Base-by-base conservation (phyloP, 1,284 basidiomycete species). In the Ceratorhiza oryzae-sativae region DNA sequence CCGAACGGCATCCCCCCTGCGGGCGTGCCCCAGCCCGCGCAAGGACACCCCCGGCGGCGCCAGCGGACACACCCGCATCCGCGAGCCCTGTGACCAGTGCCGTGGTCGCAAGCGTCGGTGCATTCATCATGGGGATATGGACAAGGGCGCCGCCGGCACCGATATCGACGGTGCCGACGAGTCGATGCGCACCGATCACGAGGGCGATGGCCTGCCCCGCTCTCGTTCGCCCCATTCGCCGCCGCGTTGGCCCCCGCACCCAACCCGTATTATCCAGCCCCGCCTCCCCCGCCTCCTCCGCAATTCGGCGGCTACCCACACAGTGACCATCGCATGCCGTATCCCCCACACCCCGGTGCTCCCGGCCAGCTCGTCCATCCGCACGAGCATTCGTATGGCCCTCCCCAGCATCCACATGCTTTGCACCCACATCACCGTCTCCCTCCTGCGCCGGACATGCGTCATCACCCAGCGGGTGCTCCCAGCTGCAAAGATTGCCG, bases 381-480 rank as follows among this genome's bases (percentile, higher is more conserved):
- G 1, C 72, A 75, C 62, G 71, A 62, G n/a, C 72, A 73, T 41
- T 34, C 70, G n/a, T 70, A 75, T 18, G 42, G 71, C 13, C 74
- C 72, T 23, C 67, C 67, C n/a, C 63, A 58, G 18, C 55, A 55
- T 18, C 55, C 60, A 23, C 68, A 71, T 27, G 55, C 58, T 25
- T 45, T 62, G 32, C 74, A 71, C 27, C 74, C 74, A 48, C 42
- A 68, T 39, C 41, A 71, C 60, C 41, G 72, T 51, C 45, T 72
- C 49, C 49, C 73, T 59, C 56, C 74, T 63, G 42, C 73, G 63
- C 39, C 71, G 55, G 42, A 75, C 73, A 51, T 74, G 72, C 32
- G 74, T 67, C 34, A 67, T 73, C 23, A 23, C 13, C 23, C 39
- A 0, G 36, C 23, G 18, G 25, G 23, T 18, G 41, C 6, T 2